These are phyloP conservation scores for Gremmenia infestans DNA, from an alignment of 2,329 filamentous ascomycete genomes.

Conservation along the genomic window DNA sequence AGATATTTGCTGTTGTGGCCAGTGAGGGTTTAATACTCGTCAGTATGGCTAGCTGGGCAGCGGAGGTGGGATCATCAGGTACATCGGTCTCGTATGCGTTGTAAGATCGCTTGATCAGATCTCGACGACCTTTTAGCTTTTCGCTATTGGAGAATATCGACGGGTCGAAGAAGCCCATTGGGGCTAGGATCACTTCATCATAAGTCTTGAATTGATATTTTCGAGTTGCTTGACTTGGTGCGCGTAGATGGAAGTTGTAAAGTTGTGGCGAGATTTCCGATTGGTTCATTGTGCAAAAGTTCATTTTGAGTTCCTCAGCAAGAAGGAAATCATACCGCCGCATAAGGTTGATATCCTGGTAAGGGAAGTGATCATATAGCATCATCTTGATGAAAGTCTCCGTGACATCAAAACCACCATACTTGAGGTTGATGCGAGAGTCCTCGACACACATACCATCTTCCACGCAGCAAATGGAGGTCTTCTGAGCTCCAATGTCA, in stretches of 20 bases:
- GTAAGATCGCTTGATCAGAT: slow-evolving; percentile 79
- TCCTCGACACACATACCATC: slow-evolving; percentile 94
- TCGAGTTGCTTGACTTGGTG: slow-evolving; percentile 79
- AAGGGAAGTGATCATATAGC: slow-evolving; percentile 93
- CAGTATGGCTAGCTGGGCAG: slow-evolving; percentile 69
- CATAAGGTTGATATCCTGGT: slow-evolving; percentile 86
- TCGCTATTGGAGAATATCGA: slow-evolving; percentile 75
- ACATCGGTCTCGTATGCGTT: slow-evolving; percentile 86
- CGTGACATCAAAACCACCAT: slow-evolving; percentile 86
- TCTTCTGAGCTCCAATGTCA: slow-evolving; percentile 95
- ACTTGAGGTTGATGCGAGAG: slow-evolving; percentile 92
- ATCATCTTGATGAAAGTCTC: slow-evolving; percentile 97
- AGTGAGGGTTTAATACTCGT: slow-evolving; percentile 57
- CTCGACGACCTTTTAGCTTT: slow-evolving; percentile 76
- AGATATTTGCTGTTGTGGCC: slow-evolving; percentile 38
- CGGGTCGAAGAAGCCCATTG: slow-evolving; percentile 92
- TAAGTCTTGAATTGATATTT: slow-evolving; percentile 98
- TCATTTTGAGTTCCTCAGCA: slow-evolving; percentile 92
- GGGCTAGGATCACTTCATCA: slow-evolving; percentile 89
- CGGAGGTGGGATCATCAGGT: slow-evolving; percentile 83
- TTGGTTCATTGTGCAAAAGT: slow-evolving; percentile 87
- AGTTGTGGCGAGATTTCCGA: slow-evolving; percentile 83
- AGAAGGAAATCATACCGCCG: slow-evolving; percentile 88
- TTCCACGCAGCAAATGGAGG: slow-evolving; percentile 92
- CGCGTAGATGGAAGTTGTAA: slow-evolving; percentile 85